These are phyloP conservation scores for Aspergillus niger DNA, from an alignment of 2,329 filamentous ascomycete species.

Conservation along the genomic window DNA sequence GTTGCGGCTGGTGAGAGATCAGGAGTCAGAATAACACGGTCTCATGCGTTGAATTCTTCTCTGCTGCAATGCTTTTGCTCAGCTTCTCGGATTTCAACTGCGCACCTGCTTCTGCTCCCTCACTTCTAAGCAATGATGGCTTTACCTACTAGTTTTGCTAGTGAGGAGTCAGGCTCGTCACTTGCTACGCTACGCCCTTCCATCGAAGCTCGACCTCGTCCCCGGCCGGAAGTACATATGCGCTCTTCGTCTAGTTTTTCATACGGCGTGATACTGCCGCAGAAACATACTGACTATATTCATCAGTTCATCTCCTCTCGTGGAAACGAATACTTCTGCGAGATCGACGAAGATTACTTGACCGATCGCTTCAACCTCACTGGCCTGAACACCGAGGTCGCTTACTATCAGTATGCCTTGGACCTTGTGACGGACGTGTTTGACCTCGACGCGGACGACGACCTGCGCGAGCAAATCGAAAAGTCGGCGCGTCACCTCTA, in stretches of 20 bases:
- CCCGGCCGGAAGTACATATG: not conserved
- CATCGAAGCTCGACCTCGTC: not conserved
- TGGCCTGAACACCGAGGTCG: conserved; percentile 92
- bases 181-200: not conserved
- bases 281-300: conserved; percentile 14
- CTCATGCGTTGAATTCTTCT: not conserved
- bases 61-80: not conserved
- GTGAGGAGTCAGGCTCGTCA: not conserved
- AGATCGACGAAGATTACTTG: conserved; percentile 98
- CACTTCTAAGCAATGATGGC: not conserved
- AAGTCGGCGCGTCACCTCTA: conserved; percentile 96
- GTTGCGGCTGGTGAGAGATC: conserved; percentile 12
- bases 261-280: conserved; percentile 5
- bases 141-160: not conserved
- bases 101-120: not conserved
- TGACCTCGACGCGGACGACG: conserved; percentile 97
- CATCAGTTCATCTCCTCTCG: conserved; percentile 91
- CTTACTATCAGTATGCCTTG: conserved; percentile 98
- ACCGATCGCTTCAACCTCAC: conserved; percentile 98
- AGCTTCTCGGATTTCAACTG: not conserved
- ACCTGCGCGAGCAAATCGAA: conserved; percentile 97
- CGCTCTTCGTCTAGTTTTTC: conserved; percentile 2
- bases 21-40: not conserved
- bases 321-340: conserved; percentile 99
- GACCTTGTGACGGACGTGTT: conserved; percentile 98